A percentile compares a stretch with the other conserved stretches of the same genome.
These are phyloP conservation scores for Xylaria sp. DNA, from an alignment of 2,329 filamentous ascomycete species.

Conservation along the genomic window DNA sequence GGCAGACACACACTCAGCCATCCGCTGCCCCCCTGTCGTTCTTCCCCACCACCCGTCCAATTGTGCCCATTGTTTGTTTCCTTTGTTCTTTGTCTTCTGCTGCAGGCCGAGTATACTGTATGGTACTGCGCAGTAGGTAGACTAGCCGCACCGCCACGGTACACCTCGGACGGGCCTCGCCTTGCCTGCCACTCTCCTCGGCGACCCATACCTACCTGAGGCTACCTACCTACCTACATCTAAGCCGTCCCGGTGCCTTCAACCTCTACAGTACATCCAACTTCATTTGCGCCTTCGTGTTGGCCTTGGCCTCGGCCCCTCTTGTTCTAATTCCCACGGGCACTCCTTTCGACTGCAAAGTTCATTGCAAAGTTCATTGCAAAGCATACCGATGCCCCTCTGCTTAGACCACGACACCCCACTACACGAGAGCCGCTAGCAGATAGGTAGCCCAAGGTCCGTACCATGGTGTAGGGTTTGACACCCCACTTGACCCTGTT, in stretches of 20 bases:
- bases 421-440: constrained; percentile 18
- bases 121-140: no score
- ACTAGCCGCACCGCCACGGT: constrained; percentile 20
- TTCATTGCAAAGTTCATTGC: no score
- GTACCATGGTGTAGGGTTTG: constrained; percentile 21
- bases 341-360: no score
- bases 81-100: constrained; percentile 25
- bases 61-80: constrained; percentile 32
- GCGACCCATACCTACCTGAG: neutral
- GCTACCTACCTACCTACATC: no score
- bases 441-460: constrained; percentile 17
- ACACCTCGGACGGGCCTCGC: constrained; percentile 17
- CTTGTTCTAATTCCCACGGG: constrained; percentile 9
- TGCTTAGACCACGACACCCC: constrained; percentile 8
- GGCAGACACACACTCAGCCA: neutral
- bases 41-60: constrained; percentile 23
- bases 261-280: no score
- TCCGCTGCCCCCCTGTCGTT: neutral
- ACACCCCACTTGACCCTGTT: constrained; percentile 19
- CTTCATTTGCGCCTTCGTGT: neutral
- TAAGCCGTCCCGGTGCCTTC: no score
- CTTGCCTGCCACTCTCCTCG: constrained; percentile 6
- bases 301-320: neutral
- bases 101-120: neutral
- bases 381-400: constrained; percentile 4